A percentile compares a stretch with the other conserved stretches of the same genome.
phyloP scores from a whole-genome alignment of 129 eudicot genomes.

The Flaveria sonorensis region DNA sequence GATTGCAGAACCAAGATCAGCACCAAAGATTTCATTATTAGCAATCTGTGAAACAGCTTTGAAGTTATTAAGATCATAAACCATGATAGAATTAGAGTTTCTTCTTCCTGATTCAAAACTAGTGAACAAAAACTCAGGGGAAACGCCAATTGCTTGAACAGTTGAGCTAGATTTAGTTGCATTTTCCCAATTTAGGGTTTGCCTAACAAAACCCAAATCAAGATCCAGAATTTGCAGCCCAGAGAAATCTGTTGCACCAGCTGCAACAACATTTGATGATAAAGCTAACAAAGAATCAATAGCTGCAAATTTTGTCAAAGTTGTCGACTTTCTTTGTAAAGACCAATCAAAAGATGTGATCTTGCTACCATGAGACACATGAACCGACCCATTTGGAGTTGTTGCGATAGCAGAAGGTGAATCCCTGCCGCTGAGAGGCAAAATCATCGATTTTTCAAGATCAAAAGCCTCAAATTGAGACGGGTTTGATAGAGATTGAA shows the following conservation, averaged over 20 bases:
- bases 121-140: constrained; percentile 60
- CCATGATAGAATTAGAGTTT: constrained; percentile 77
- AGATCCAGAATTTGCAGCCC: constrained; percentile 81
- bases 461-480: constrained; percentile 73
- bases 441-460: constrained; percentile 55
- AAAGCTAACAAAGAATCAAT: constrained; percentile 71
- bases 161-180: constrained; percentile 83
- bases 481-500: constrained; percentile 68
- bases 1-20: constrained; percentile 70
- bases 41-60: constrained; percentile 58
- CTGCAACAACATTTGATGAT: constrained; percentile 57
- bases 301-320: constrained; percentile 69
- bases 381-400: constrained; percentile 67
- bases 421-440: constrained; percentile 72
- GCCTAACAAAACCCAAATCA: constrained; percentile 58
- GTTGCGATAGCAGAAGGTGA: constrained; percentile 67
- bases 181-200: constrained; percentile 79
- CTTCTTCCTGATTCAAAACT: constrained; percentile 83
- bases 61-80: constrained; percentile 60
- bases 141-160: constrained; percentile 76
- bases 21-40: constrained; percentile 74
- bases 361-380: constrained; percentile 84
- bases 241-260: constrained; percentile 90
- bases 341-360: constrained; percentile 95
- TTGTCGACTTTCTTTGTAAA: constrained; percentile 63